Base-by-base conservation (phyloP, 805 yeast species). In the Ogataea paradorogensis region DNA sequence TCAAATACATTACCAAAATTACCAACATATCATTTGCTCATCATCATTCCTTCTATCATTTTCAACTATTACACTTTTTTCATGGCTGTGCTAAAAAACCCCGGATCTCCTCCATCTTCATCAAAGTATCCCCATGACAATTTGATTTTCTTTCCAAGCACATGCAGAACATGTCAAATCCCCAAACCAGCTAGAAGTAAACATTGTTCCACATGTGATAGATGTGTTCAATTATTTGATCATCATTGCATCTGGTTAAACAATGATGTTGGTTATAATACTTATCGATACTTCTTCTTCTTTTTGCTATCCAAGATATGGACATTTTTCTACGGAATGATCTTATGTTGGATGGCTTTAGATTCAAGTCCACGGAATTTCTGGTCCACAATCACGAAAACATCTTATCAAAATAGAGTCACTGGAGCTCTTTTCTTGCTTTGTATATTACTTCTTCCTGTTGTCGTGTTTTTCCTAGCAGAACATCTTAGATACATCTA, bases 101-200 rank as follows among this genome's bases (percentile, higher is more conserved):
- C 81, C 1, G 82, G 82, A 2, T 44, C 50, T 4, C 24, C 51
- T 2, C 30, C 44, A 1, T 42, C 51, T 3, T 42, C 63, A 3
- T 42, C 63, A 3, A 46, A 30, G 27, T 32, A 14, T 22, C 33
- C 42, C 7, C 22, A 24, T 27, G 71, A 76, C 52, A 62, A 64
- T 13, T 46, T 76, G 30, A 69, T 75, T 24, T 76, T 64, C 52
- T 70, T 64, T 39, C 46, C 53, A 15, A 55, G 53, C 18, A 34
- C 40, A 13, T 73, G 78, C 50, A 18, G 55, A 9, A 73, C 82
- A 1, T 87, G 95, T 52, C 58, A 73, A 9, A 63, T 73, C 29
- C 78, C 85, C 79, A 67, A 90, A 46, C 78, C 85, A 10, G 88
- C 95, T 1, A 65, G 95, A 41, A 68, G 87, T 6, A 80, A 84